Evolutionary conservation across 1,139 yeast species (phyloP).

Genomic region (Hanseniaspora gamundiae): DNA sequence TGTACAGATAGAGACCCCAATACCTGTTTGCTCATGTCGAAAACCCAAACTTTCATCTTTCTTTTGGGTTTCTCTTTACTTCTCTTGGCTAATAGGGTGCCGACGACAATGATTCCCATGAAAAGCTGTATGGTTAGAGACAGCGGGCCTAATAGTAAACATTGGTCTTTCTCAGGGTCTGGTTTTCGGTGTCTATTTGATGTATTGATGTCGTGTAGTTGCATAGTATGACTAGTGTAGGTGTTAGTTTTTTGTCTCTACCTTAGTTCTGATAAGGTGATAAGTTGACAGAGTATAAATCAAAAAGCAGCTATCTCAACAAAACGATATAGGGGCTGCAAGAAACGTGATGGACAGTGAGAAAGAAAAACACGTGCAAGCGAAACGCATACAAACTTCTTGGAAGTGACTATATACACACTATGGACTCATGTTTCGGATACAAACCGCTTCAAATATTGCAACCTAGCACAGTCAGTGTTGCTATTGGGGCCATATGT

Average conservation of each 20-base stretch:
- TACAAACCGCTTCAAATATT: not conserved
- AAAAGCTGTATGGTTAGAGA: slow-evolving; percentile 51
- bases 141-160: slow-evolving; percentile 63
- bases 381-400: no score
- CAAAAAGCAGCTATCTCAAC: no score
- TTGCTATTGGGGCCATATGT: no score
- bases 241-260: no score
- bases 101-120: slow-evolving; percentile 65
- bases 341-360: no score
- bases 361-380: not conserved
- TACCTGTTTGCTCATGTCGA: slow-evolving; percentile 82
- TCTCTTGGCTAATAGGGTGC: slow-evolving; percentile 65
- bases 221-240: not conserved
- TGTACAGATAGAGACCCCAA: slow-evolving; percentile 82
- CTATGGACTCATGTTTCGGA: no score
- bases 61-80: slow-evolving; percentile 72
- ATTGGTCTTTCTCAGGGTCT: slow-evolving; percentile 15
- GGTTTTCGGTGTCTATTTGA: not conserved
- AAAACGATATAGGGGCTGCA: no score
- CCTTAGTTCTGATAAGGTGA: no score
- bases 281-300: no score
- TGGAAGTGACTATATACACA: no score
- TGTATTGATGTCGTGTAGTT: slow-evolving; percentile 1
- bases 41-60: slow-evolving; percentile 81
- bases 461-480: not conserved